A percentile compares a stretch with the other conserved stretches of the same genome.
phyloP scores from a whole-genome alignment of 225 moss, liverwort and hornwort species.

The Anthoceros angustus region DNA sequence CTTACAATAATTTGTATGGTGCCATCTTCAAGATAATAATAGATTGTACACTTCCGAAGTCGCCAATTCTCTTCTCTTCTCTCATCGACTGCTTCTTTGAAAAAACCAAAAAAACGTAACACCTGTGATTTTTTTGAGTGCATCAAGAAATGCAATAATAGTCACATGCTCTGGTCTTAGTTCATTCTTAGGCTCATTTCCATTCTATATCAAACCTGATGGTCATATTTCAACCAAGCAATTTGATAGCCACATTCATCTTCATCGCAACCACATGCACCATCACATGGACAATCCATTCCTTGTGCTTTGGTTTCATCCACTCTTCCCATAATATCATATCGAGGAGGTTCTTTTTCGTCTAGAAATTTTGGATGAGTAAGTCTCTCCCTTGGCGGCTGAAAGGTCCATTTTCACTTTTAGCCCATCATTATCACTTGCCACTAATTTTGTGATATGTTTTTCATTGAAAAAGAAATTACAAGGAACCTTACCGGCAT shows the following conservation, averaged over 20 bases:
- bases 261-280: slow-evolving; percentile 77
- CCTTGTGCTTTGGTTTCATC: not conserved
- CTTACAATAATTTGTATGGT: slow-evolving; percentile 75
- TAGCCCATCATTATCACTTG: not conserved
- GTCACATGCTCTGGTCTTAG: not conserved
- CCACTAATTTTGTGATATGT: not conserved
- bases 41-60: slow-evolving; percentile 74
- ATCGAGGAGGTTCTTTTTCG: not conserved
- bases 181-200: not conserved
- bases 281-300: slow-evolving; percentile 6
- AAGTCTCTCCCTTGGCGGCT: not conserved
- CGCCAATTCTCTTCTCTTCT: slow-evolving; percentile 80
- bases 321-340: not conserved
- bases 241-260: slow-evolving; percentile 50
- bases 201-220: slow-evolving; percentile 16
- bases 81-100: slow-evolving; percentile 83
- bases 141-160: not conserved
- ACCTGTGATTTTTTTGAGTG: slow-evolving; percentile 25
- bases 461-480: not conserved
- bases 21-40: slow-evolving; percentile 76
- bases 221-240: slow-evolving; percentile 78
- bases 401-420: no score
- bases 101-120: slow-evolving; percentile 60
- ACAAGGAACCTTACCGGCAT: not conserved
- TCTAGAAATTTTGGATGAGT: not conserved